phyloP scores from a whole-genome alignment of 495 filamentous ascomycete genomes.

The Amniculicola lignicola region DNA sequence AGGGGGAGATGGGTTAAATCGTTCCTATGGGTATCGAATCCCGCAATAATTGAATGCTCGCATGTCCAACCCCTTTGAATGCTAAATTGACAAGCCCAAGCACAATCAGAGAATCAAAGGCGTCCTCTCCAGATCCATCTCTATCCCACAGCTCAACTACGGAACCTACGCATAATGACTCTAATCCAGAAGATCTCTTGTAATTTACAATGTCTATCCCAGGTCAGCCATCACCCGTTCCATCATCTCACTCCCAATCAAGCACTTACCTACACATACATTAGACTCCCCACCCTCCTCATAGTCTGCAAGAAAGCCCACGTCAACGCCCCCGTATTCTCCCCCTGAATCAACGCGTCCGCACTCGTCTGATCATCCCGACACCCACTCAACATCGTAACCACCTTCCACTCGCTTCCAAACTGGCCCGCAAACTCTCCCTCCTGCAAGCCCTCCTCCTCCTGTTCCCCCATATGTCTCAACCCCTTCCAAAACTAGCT shows the following conservation, averaged over 20 bases:
- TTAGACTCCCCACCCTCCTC: conserved; percentile 49
- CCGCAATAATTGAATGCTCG: no score
- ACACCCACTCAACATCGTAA: conserved; percentile 61
- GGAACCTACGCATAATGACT: conserved; percentile 53
- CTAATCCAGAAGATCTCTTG: conserved; percentile 45
- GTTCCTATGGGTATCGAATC: no score
- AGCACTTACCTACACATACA: conserved; percentile 49
- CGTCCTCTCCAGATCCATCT: conserved; percentile 18
- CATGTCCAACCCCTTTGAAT: no score
- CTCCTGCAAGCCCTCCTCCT: conserved; percentile 47
- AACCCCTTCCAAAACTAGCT: conserved; percentile 54
- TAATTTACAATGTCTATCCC: conserved; percentile 45
- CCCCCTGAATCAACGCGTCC: conserved; percentile 55
- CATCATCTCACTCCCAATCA: neutral
- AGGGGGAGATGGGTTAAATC: no score
- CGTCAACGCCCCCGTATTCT: conserved; percentile 53
- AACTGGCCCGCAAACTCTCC: conserved; percentile 54
- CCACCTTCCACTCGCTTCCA: conserved; percentile 51
- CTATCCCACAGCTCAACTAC: conserved; percentile 41
- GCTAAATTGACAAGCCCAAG: no score
- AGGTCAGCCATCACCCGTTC: conserved; percentile 34
- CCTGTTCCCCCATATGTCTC: conserved; percentile 45
- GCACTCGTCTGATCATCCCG: conserved; percentile 59
- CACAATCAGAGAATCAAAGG: conserved; percentile 10
- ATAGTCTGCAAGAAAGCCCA: conserved; percentile 57